phyloP scores from a whole-genome alignment of 169 alveolate genomes.

The Theileria luwenshuni region DNA sequence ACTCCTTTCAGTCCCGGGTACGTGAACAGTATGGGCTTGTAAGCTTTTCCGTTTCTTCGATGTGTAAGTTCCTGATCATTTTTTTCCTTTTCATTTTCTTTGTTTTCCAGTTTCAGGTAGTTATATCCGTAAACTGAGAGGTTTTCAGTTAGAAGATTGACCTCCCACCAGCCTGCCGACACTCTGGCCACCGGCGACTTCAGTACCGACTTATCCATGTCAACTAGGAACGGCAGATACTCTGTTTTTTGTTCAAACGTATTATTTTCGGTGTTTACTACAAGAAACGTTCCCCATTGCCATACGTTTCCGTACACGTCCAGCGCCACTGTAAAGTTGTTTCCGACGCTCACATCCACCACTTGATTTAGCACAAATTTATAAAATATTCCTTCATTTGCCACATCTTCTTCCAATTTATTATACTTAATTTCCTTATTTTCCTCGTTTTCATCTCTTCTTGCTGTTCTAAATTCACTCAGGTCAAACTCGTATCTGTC shows the following conservation, averaged over 20 bases:
- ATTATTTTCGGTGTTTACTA: constrained; percentile 20
- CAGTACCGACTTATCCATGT: constrained; percentile 24
- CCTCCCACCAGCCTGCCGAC: constrained; percentile 59
- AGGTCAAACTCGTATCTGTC: too few species aligned
- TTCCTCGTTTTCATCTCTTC: not conserved
- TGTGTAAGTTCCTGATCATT: not conserved
- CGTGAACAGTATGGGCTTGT: constrained; percentile 37
- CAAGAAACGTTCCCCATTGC: constrained; percentile 54
- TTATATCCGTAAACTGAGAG: constrained; percentile 49
- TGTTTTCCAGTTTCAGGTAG: constrained; percentile 17
- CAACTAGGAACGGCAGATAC: constrained; percentile 26
- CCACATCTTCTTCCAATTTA: not conserved
- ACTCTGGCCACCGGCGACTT: constrained; percentile 37
- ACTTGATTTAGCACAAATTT: constrained; percentile 3
- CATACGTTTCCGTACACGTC: constrained; percentile 27
- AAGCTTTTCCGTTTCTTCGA: constrained; percentile 13
- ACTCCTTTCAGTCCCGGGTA: constrained; percentile 42
- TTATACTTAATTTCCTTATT: not conserved
- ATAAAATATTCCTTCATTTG: not conserved
- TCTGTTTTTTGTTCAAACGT: constrained; percentile 7
- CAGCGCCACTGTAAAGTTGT: constrained; percentile 45
- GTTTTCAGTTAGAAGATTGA: constrained; percentile 54
- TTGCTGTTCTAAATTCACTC: too few species aligned
- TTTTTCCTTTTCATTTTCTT: not conserved
- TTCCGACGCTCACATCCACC: constrained; percentile 35